Base-by-base conservation (phyloP, 2,329 filamentous ascomycete species). In the Cladosporium sp. region DNA sequence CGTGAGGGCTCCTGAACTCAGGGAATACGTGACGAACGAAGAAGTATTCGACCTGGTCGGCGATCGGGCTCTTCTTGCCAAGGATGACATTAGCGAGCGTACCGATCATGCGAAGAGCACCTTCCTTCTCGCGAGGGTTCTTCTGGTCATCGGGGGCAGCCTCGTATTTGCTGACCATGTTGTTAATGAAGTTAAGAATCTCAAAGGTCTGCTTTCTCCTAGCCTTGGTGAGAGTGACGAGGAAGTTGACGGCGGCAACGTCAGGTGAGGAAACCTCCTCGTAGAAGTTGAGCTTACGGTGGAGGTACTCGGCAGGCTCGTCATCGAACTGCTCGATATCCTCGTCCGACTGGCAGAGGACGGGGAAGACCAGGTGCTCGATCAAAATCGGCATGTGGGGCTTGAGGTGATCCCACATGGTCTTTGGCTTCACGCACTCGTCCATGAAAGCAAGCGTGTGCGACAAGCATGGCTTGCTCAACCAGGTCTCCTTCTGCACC, bases 21-120 rank as follows among this genome's bases (percentile, higher is more conserved):
- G 95, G 95, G 83, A 99, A 98, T 65, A 99, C 95, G 75, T 98
- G 96, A 74, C 94, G 91, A 62, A 98, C 94, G 71, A 99, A 91
- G 84, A 99, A 99, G 79, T 97, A 97, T 79, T 99, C 95, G 65
- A 98, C 93, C 79, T 98, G 93, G 75, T 97, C 91, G 40, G 94
- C 95, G 70, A 99, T 97, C 1, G 95, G 95, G 75, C 93, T 97
- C 85, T 98, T 98, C 85, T 98, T 99, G 72, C 93, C 92, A 40
- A 99, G 84, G 58, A 99, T 96, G 62, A 99, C 94, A 35, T 92
- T 91, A 0, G 95, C 92, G 56, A 99, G 83, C 0, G 94, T 97
- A 29, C 93, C 95, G 75, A 99, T 98, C 92, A 99, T 98, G 68
- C 95, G 87, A 75, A 99, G 80, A 57, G 95, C 95, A 74, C 95